Evolutionary conservation across 441 rosid genomes (phyloP).

Genomic region (Euphorbia schlechtendalii): DNA sequence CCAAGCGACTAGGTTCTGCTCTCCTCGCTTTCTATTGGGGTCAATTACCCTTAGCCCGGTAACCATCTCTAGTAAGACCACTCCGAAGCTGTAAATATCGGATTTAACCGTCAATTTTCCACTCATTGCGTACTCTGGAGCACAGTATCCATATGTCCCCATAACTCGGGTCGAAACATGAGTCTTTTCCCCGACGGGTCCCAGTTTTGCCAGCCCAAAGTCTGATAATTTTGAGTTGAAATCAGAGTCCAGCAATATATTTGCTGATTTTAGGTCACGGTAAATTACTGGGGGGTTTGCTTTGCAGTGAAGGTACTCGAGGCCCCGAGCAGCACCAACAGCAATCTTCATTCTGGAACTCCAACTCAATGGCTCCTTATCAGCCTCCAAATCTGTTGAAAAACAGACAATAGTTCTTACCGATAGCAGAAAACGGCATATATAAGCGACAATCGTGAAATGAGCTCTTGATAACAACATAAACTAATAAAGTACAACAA

Average conservation of each 20-base stretch:
- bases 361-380: constrained; percentile 76
- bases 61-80: constrained; percentile 76
- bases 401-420: not conserved
- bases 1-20: constrained; percentile 88
- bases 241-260: constrained; percentile 82
- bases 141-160: too few relatives aligned
- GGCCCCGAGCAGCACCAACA: constrained; percentile 90
- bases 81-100: constrained; percentile 93
- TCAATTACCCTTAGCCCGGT: constrained; percentile 92
- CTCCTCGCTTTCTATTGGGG: constrained; percentile 65
- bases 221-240: constrained; percentile 87
- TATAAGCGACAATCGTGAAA: not conserved
- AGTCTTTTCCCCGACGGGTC: constrained; percentile 88
- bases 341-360: constrained; percentile 89
- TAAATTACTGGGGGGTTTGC: constrained; percentile 96
- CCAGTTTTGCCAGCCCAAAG: constrained; percentile 93
- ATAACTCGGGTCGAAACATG: constrained; percentile 97
- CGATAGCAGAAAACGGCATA: not conserved
- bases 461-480: not conserved
- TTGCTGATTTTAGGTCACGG: constrained; percentile 88
- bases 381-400: constrained; percentile 52
- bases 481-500: not conserved
- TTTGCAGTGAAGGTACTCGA: constrained; percentile 83
- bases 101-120: constrained; percentile 93
- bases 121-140: too few relatives aligned